phyloP scores from a whole-genome alignment of 768 basidiomycete genomes.

The Rhizopogon sp. region DNA sequence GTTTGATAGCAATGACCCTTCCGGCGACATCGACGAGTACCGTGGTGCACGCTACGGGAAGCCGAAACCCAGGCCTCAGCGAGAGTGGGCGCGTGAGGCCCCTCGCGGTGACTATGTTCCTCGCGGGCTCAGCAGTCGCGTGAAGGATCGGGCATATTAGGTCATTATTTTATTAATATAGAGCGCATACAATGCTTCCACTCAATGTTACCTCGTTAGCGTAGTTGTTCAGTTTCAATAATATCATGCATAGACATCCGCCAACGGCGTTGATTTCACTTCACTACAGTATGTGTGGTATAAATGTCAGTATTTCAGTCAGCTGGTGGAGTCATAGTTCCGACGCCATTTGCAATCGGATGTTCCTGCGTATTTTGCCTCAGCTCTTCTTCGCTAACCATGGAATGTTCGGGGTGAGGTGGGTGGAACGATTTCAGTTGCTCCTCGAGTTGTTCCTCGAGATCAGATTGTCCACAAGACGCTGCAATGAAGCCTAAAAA shows the following conservation, averaged over 20 bases:
- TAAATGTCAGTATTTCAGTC: not conserved
- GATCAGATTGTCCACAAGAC: conserved; percentile 45
- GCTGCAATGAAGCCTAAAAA: conserved; percentile 97
- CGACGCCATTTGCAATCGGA: conserved; percentile 16
- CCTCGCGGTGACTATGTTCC: not conserved
- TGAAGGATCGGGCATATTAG: not conserved
- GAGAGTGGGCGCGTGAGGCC: not conserved
- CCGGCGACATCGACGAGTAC: not conserved
- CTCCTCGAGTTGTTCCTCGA: conserved; percentile 67
- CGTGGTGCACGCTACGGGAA: conserved; percentile 2
- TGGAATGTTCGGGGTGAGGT: conserved; percentile 70
- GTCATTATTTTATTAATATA: not conserved
- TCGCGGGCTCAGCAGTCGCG: not conserved
- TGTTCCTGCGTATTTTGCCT: conserved; percentile 31
- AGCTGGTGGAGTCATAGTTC: conserved; percentile 12
- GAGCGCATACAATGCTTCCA: not conserved
- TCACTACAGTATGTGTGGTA: not conserved
- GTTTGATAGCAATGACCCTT: not conserved
- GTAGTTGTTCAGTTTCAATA: not conserved
- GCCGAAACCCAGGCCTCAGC: not conserved
- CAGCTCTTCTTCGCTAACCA: conserved; percentile 64
- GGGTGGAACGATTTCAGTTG: conserved; percentile 63
- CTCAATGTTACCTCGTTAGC: not conserved
- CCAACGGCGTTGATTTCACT: not conserved
- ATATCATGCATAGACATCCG: not conserved